These are phyloP conservation scores for Termitomyces sp. DNA, from an alignment of 768 basidiomycete species.

Conservation along the genomic window DNA sequence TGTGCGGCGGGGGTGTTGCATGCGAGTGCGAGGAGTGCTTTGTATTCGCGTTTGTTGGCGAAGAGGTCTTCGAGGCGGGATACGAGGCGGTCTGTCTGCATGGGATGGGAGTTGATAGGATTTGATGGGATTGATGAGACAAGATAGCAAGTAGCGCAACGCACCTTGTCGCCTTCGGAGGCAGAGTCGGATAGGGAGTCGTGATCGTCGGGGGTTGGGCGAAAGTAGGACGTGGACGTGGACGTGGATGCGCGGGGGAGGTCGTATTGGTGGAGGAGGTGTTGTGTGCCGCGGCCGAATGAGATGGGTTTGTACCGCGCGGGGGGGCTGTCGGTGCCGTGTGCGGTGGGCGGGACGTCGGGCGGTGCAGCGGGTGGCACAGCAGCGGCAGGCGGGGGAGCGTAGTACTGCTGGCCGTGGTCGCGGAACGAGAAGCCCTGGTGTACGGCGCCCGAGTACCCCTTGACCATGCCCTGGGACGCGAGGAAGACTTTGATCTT, in stretches of 20 bases:
- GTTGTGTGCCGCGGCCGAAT: conserved; percentile 8
- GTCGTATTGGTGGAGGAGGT: conserved; percentile 5
- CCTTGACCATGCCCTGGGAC: conserved; percentile 10
- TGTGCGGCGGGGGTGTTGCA: too few species aligned
- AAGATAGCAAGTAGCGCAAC: not conserved
- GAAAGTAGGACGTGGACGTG: conserved; percentile 2
- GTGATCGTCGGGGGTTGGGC: not conserved
- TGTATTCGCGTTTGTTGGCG: not conserved
- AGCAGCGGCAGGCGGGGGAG: not conserved
- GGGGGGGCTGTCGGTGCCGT: not conserved
- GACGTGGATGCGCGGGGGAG: not conserved
- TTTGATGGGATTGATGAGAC: too few species aligned
- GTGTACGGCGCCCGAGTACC: conserved; percentile 4
- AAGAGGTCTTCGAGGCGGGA: conserved; percentile 4
- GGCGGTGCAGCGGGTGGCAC: not conserved
- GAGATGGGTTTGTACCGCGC: conserved; percentile 6
- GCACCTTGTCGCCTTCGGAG: conserved; percentile 2
- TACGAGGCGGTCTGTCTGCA: not conserved
- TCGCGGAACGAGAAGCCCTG: conserved; percentile 4
- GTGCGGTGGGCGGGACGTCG: too few species aligned
- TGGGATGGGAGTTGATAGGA: too few species aligned
- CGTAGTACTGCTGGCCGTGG: conserved; percentile 3
- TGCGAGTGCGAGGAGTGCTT: not conserved
- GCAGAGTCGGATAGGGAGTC: not conserved
- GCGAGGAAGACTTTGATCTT: conserved; percentile 10